Percentiles rank a stretch among this genome's conserved stretches.
Conservation (phyloP, 768 basidiomycete genomes). For the Cyclocybe cylindracea region DNA sequence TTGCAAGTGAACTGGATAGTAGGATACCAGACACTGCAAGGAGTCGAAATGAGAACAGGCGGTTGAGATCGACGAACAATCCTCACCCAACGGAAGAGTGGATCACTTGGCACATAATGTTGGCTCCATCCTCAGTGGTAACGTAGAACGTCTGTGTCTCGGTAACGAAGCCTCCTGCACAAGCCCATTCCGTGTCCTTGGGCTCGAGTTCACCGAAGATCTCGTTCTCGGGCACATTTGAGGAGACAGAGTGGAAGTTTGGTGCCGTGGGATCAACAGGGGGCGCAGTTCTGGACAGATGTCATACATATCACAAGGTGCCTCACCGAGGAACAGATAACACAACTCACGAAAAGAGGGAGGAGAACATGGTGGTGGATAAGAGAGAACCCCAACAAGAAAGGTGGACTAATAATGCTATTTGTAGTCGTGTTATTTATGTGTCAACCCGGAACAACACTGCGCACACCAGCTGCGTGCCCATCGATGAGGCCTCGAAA, state of each 20-base stretch:
- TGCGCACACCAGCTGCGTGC: slow-evolving; percentile 9
- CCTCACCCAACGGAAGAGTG: slow-evolving; percentile 87
- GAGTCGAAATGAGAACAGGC: slow-evolving; percentile 4
- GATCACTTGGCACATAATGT: slow-evolving; percentile 82
- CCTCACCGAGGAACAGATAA: not conserved
- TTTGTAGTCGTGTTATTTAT: slow-evolving; percentile 18
- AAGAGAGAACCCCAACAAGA: slow-evolving; percentile 8
- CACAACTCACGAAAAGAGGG: slow-evolving; percentile 72
- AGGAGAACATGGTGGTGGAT: slow-evolving; percentile 68
- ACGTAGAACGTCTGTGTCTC: slow-evolving; percentile 93
- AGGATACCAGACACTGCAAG: slow-evolving; percentile 83
- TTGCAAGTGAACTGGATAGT: slow-evolving; percentile 95
- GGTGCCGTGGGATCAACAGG: slow-evolving; percentile 66
- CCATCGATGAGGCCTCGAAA: slow-evolving; percentile 14
- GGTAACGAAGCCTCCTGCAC: slow-evolving; percentile 80
- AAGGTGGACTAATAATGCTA: slow-evolving; percentile 12
- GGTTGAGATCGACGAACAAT: slow-evolving; percentile 7
- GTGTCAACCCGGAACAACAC: slow-evolving; percentile 16
- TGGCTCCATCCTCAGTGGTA: slow-evolving; percentile 75
- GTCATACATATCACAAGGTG: slow-evolving; percentile 10
- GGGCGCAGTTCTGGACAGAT: slow-evolving; percentile 46
- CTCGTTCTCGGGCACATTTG: slow-evolving; percentile 52
- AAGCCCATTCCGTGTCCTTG: slow-evolving; percentile 82
- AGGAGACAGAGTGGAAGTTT: slow-evolving; percentile 84
- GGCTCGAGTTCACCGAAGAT: slow-evolving; percentile 75